Evolutionary conservation across 2,329 filamentous ascomycete genomes (phyloP), one percentile per base, ranked within the genome.

Genomic region (Monosporascus ibericus): DNA sequence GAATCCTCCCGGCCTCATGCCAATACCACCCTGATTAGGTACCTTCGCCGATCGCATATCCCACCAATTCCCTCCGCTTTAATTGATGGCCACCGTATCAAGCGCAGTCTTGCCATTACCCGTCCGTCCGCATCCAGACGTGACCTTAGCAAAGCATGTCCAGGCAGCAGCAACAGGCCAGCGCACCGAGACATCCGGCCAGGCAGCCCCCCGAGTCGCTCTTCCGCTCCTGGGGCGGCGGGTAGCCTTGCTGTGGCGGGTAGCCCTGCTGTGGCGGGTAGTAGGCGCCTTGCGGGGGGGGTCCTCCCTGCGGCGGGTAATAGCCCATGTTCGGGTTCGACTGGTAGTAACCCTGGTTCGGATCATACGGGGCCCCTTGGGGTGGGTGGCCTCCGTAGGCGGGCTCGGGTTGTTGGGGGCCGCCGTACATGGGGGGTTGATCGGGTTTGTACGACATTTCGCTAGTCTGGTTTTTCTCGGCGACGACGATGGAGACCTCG

Each of bases 141-240:
- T 44, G 15, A 2, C 15, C 42, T 63, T 76, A 83, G 61, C 81
- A 81, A n/a, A 82, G 63, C 22, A 69, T 58, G 58, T 83, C 80
- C 61, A 83, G 63, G 62, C 80, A 83, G 68, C 80, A 83, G 64
- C 80, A 83, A 65, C 79, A 82, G 1, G 80, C 80, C 54, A 80
- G 62, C 56, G 72, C 71, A 17, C 76, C 79, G 17, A 81, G 59
- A 50, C 80, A 63, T 42, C 75, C 76, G 36, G 73, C 73, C 42
- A 79, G 58, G 50, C 68, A 69, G 15, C 69, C 65, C 55, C 66
- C 53, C 17, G 51, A 55, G 20, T 56, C 54, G 48, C 52, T 51
- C 44, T 52, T 53, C 59, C 63, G 57, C 55, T 68, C 65, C 30
- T 61, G 54, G 7, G 58, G 58, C 37, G 57, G 55, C 15, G 52